Conservation (phyloP, 257 asterid genomes). For the Solanum chiquidenum region DNA sequence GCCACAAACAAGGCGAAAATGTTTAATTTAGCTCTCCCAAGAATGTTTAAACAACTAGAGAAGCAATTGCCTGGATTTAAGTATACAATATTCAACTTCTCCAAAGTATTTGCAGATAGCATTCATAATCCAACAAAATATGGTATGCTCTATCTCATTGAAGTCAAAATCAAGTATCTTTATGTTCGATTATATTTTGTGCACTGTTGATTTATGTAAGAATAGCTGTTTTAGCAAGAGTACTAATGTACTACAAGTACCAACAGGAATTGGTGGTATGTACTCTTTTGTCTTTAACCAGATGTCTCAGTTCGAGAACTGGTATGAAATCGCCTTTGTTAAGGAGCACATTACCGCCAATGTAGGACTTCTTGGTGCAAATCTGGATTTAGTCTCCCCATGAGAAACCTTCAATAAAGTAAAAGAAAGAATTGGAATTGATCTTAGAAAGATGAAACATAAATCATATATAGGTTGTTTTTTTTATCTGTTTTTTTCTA, state of each 20-base stretch:
- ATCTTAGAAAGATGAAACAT: not conserved
- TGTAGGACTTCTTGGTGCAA: not conserved
- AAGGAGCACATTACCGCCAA: not conserved
- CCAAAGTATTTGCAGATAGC: not conserved
- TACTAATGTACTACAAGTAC: not conserved
- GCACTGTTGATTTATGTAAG: not conserved
- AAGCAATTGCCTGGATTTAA: not conserved
- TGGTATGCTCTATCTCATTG: not conserved
- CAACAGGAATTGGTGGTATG: too few species aligned
- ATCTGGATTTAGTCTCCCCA: too few species aligned
- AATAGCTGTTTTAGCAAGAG: not conserved
- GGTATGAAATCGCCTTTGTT: not conserved
- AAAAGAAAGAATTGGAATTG: too few species aligned
- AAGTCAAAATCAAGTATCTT: not conserved
- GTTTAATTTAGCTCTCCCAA: not conserved
- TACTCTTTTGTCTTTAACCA: not conserved
- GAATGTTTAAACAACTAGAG: not conserved
- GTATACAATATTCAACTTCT: not conserved
- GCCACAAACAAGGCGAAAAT: not conserved
- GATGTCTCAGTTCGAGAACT: not conserved
- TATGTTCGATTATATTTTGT: not conserved
- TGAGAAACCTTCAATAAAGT: too few species aligned
- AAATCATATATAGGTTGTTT: not conserved
- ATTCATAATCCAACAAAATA: not conserved
- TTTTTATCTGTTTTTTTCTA: too few species aligned